Percentiles rank a stretch among this genome's conserved stretches.
phyloP scores from a whole-genome alignment of 371 early-diverging fungal genomes.

The Mortierella sp. region DNA sequence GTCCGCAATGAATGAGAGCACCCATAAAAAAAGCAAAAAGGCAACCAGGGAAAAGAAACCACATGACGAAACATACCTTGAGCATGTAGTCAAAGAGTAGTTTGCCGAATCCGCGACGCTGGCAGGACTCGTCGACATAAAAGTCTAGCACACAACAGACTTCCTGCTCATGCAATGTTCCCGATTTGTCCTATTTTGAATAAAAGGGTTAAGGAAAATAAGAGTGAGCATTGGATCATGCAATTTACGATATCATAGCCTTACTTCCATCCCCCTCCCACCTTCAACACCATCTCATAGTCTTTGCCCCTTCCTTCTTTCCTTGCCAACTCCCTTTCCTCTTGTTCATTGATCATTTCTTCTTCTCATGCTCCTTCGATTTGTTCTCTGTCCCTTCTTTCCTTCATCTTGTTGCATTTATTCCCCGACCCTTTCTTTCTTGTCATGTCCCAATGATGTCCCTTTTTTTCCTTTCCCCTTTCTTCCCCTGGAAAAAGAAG shows the following conservation, averaged over 20 bases:
- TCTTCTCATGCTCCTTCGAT: neutral
- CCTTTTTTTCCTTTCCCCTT: neutral
- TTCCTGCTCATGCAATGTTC: constrained; percentile 52
- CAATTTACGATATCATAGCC: neutral
- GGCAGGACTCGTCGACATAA: constrained; percentile 50
- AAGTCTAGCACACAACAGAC: constrained; percentile 54
- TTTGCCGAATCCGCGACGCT: constrained; percentile 51
- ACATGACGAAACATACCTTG: constrained; percentile 32
- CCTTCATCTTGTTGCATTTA: neutral
- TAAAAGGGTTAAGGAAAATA: neutral
- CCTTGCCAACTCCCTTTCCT: neutral
- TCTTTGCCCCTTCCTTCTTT: neutral
- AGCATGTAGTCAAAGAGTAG: constrained; percentile 54
- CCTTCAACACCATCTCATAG: no score
- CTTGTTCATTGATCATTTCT: no score
- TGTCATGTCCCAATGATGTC: no score
- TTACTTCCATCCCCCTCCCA: neutral
- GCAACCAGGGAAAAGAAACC: neutral
- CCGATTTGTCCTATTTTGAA: constrained; percentile 34
- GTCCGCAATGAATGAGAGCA: neutral
- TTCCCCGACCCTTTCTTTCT: no score
- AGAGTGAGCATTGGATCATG: neutral
- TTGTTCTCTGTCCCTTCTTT: neutral
- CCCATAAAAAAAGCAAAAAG: neutral
- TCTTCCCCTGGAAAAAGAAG: neutral